Evolutionary conservation across 345 rosid genomes (phyloP).

Genomic region (Psidium guajava): DNA sequence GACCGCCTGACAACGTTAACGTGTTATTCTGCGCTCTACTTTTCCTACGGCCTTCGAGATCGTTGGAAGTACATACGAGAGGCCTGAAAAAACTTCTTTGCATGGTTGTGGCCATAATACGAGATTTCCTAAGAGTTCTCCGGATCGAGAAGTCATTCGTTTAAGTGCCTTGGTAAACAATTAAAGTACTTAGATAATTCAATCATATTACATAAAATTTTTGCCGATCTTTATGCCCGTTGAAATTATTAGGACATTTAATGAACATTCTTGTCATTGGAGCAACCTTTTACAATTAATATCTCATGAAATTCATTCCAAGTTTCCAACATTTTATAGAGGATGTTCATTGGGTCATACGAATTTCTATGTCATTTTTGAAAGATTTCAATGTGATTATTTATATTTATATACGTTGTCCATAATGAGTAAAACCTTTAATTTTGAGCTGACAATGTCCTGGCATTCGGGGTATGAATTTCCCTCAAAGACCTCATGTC

Average conservation of each 20-base stretch:
- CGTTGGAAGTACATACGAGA: neutral
- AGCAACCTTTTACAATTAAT: neutral
- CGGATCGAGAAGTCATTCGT: neutral
- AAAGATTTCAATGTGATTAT: no score
- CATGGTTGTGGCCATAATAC: neutral
- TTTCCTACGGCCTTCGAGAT: neutral
- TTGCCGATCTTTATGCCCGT: no score
- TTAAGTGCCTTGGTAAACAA: neutral
- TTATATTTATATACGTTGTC: no score
- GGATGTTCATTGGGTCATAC: neutral
- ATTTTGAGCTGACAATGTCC: neutral
- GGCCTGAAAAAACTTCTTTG: neutral
- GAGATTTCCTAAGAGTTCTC: neutral
- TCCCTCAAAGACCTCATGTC: neutral
- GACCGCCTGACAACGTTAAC: slow-evolving; percentile 7
- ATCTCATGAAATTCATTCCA: neutral
- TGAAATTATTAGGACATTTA: no score
- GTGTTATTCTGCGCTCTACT: neutral
- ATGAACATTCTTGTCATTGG: neutral
- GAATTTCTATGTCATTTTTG: no score
- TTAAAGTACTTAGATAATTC: neutral
- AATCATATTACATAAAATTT: no score
- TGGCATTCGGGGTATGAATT: neutral
- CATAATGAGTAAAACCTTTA: neutral
- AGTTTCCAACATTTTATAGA: neutral